Base-by-base conservation (phyloP, 495 filamentous ascomycete genomes). In the Entonaema liquescens region DNA sequence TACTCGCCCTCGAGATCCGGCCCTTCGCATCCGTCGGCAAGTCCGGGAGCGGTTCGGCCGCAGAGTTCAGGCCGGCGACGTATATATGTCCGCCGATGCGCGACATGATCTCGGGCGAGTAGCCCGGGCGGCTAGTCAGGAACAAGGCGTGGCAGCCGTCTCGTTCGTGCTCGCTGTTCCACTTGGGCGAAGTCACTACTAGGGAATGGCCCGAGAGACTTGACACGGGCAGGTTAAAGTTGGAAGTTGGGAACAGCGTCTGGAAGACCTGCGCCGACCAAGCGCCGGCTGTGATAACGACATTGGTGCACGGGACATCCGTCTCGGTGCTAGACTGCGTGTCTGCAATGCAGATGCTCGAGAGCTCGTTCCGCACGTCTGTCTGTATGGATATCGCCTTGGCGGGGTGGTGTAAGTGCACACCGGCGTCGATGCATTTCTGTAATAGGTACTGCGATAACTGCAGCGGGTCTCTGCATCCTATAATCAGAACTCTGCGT, bases 81-180 rank as follows among this genome's bases (percentile, higher is more conserved):
- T 93, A 94, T 13, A 94, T 88, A 55, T 93, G 85, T 0, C 85
- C 87, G 2, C 87, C 85, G 3, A 85, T 65, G 5, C 92, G 83
- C 3, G 87, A 88, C 77, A 93, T 93, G 7, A 93, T 80, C 79
- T 95, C 92, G 0, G 92, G 92, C 9, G 86, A 87, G 78, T 89
- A 93, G 0, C 83, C 87, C 26, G 78, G 79, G 2, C 72, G 59
- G 67, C 81, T 81, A 3, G 87, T 87, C 0, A 89, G 89, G 78
- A 92, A 94, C 4, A 94, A 77, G 1, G 92, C 90, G 74, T 93
- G 89, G 74, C 91, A 93, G 11, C 76, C 74, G 8, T 74, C 76
- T 7, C 61, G 42, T 28, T 79, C 74, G 3, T 66, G 57, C 23
- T 73, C 74, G 29, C 70, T 36, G 19, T 72, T 83, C 87, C 86